Evolutionary conservation across 2,329 filamentous ascomycete species (phyloP), one percentile per base, ranked within the genome.

Genomic region (Trichoderma arundinaceum): DNA sequence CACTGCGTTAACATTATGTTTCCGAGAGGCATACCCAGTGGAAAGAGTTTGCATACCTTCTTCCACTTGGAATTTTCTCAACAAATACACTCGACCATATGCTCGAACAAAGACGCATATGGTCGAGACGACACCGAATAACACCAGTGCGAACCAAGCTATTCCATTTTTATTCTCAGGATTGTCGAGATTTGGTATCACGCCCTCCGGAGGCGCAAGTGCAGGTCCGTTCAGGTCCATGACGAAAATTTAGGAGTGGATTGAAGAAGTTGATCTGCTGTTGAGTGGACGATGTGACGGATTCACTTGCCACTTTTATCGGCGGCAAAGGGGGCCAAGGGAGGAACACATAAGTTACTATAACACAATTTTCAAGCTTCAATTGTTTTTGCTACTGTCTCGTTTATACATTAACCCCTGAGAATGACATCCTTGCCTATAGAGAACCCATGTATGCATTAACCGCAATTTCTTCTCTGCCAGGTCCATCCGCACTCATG

Each of bases 181-280:
- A 15, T 49, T 6, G 22, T 49, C 46, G 46, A 49, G 22, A 17
- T 49, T 49, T 28, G 46, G 22, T 10, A 49, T 32, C 6, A 22
- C 17, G 17, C 46, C 46, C 9, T 22, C 17, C 3, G 46, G 46
- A 12, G 46, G 46, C n/a, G 46, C 17, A 7, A 49, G 17, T 9
- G 46, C 46, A 49, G 46, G 46, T 15, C 46, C 46, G 46, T 49
- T 49, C 17, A 49, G 3, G 22, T 49, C 46, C 46, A 49, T 49
- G 46, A 17, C 15, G 39, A 43, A 43, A n/a, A 43, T 15, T 8
- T 13, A 15, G 8, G 15, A 15, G 39, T 43, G 39, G 39, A 43
- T 13, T 43, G 39, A n/a, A 43, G 39, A 6, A 43, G 15, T 2
- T 10, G 39, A 10, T 43, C 39, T 43, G 39, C 15, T 43, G 39